These are phyloP conservation scores for Solanum clarkiae DNA, from an alignment of 257 asterid genomes.

Conservation along the genomic window DNA sequence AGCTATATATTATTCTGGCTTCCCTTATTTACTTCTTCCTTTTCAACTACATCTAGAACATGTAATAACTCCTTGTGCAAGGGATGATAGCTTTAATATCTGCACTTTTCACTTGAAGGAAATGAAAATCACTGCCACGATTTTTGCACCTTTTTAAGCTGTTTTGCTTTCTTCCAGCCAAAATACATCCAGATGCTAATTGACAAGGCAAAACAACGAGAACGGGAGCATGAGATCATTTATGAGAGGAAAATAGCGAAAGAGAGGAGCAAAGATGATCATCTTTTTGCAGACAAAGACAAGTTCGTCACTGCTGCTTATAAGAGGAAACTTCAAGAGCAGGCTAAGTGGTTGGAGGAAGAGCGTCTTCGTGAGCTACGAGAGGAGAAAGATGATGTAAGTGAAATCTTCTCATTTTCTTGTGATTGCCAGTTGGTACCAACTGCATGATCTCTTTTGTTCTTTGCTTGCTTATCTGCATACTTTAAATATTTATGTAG, in stretches of 20 bases:
- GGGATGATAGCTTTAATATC: background rate
- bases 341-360: slow-evolving; percentile 82
- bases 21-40: background rate
- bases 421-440: background rate
- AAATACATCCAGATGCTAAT: slow-evolving; percentile 51
- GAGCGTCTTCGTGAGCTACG: slow-evolving; percentile 76
- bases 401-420: slow-evolving; percentile 6
- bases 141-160: background rate
- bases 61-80: background rate
- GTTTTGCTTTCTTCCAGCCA: slow-evolving; percentile 41
- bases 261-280: slow-evolving; percentile 79
- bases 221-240: slow-evolving; percentile 66
- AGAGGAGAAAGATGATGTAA: slow-evolving; percentile 73
- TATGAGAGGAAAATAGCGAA: slow-evolving; percentile 94
- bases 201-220: slow-evolving; percentile 73
- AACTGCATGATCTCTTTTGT: background rate
- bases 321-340: slow-evolving; percentile 87
- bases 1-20: background rate
- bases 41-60: background rate
- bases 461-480: background rate
- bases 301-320: slow-evolving; percentile 80
- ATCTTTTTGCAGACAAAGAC: slow-evolving; percentile 69
- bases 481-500: background rate
- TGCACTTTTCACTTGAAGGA: background rate
- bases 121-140: background rate